Conservation (phyloP, 352 stramenopile genomes). For the Ophiocytium majus region DNA sequence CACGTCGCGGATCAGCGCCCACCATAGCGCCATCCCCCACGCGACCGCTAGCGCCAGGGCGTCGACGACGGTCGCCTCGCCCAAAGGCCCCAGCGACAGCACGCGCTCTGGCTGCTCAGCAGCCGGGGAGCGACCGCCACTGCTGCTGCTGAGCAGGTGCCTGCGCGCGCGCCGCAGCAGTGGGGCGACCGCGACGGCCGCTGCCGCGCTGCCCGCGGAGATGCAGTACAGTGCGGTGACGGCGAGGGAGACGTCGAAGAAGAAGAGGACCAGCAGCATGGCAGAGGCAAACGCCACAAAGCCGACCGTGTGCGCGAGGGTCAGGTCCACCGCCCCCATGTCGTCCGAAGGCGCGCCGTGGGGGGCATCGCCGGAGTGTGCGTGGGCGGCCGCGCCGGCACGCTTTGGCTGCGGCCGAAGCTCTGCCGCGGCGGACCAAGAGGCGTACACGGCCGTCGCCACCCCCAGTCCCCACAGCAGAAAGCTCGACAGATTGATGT, state of each 20-base stretch:
- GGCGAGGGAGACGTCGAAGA: slow-evolving; percentile 39
- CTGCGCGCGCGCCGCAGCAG: slow-evolving; percentile 10
- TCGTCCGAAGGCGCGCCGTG: background rate
- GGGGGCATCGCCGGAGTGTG: background rate
- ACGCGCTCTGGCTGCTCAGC: background rate
- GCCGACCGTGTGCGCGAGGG: slow-evolving; percentile 48
- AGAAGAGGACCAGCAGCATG: slow-evolving; percentile 55
- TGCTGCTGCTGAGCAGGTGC: background rate
- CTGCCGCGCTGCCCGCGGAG: slow-evolving; percentile 32
- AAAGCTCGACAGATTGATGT: slow-evolving; percentile 51
- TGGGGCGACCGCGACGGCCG: slow-evolving; percentile 38
- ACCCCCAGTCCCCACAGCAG: slow-evolving; percentile 51
- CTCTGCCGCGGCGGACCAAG: slow-evolving; percentile 32
- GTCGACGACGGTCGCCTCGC: background rate
- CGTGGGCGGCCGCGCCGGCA: background rate
- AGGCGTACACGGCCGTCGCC: slow-evolving; percentile 39
- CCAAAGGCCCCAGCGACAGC: background rate
- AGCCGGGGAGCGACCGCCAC: background rate
- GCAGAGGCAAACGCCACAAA: slow-evolving; percentile 53
- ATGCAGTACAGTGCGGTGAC: slow-evolving; percentile 52
- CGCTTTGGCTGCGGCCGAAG: slow-evolving; percentile 16
- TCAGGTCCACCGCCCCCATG: slow-evolving; percentile 35
- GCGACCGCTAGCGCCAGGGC: background rate
- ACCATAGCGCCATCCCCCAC: slow-evolving; percentile 42
- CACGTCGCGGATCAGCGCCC: slow-evolving; percentile 44